Conservation (phyloP, 2,329 filamentous ascomycete species). For the Myrmaecium sp. region DNA sequence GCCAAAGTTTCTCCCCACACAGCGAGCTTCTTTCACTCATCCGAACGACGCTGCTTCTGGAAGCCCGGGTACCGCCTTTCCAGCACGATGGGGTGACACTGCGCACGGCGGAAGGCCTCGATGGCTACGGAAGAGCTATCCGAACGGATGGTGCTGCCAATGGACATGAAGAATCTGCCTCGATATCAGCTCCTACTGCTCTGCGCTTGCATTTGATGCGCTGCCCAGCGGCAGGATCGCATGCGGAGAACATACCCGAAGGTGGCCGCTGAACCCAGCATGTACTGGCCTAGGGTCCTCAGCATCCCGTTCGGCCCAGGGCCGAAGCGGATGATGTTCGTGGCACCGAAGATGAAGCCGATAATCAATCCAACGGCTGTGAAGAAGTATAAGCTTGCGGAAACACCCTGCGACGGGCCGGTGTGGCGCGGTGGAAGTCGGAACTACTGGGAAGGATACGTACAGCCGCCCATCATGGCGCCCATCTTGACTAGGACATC, state of each 20-base stretch:
- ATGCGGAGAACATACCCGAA: slow-evolving; percentile 56
- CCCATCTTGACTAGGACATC: slow-evolving; percentile 77
- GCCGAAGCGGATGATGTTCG: slow-evolving; percentile 90
- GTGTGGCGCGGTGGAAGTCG: no score
- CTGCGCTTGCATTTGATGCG: background rate
- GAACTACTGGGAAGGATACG: slow-evolving; percentile 22
- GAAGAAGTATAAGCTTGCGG: slow-evolving; percentile 8
- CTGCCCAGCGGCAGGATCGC: background rate
- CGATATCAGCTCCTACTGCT: slow-evolving; percentile 1
- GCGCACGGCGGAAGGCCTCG: slow-evolving; percentile 58
- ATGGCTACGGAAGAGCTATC: slow-evolving; percentile 64
- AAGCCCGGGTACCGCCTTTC: slow-evolving; percentile 21
- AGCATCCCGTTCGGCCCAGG: slow-evolving; percentile 87
- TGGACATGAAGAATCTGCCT: slow-evolving; percentile 85
- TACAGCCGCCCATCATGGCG: slow-evolving; percentile 96
- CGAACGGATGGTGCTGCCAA: slow-evolving; percentile 88
- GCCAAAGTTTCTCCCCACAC: no score
- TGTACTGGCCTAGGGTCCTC: slow-evolving; percentile 88
- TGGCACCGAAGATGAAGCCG: slow-evolving; percentile 95
- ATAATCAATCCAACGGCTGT: slow-evolving; percentile 88
- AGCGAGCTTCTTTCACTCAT: no score
- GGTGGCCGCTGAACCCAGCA: slow-evolving; percentile 84
- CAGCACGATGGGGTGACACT: slow-evolving; percentile 53
- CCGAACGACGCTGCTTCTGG: no score
- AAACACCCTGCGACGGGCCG: no score